These are phyloP conservation scores for Ceratocystis diversiconidia DNA, from an alignment of 2,329 filamentous ascomycete species.

Conservation along the genomic window DNA sequence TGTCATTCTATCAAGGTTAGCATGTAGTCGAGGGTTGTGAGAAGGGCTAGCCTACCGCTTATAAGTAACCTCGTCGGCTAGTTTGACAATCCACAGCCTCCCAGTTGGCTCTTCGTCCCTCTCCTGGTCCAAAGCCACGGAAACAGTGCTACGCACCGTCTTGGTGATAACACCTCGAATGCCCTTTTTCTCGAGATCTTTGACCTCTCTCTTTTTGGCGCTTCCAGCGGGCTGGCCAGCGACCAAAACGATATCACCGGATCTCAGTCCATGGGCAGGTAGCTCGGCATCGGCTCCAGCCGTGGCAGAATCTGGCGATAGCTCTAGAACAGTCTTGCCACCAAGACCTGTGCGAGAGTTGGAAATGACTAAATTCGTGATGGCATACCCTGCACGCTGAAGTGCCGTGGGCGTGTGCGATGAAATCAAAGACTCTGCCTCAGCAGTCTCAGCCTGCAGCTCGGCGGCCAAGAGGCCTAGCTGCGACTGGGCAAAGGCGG, in stretches of 20 bases:
- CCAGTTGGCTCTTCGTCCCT: constrained; percentile 33
- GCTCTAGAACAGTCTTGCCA: constrained; percentile 78
- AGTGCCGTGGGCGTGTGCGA: constrained; percentile 54
- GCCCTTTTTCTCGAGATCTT: constrained; percentile 54
- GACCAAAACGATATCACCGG: constrained; percentile 65
- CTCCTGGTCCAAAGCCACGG: constrained; percentile 49
- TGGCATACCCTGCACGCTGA: constrained; percentile 62
- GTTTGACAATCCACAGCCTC: constrained; percentile 49
- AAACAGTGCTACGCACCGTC: constrained; percentile 43
- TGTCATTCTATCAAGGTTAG: constrained; percentile 34
- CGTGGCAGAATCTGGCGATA: constrained; percentile 58
- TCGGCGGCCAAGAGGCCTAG: constrained; percentile 56
- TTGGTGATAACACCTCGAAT: constrained; percentile 56
- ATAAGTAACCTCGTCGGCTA: constrained; percentile 55
- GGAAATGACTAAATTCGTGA: constrained; percentile 59
- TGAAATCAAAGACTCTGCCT: constrained; percentile 53
- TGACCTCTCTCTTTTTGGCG: constrained; percentile 58
- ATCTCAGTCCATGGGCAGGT: constrained; percentile 60
- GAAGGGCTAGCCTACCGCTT: constrained; percentile 30
- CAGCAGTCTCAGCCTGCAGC: constrained; percentile 55
- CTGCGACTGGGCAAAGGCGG: constrained; percentile 56
- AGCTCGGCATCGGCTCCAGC: constrained; percentile 34
- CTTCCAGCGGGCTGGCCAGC: constrained; percentile 59
- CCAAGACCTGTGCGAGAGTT: constrained; percentile 79
- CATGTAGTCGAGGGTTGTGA: constrained; percentile 21